These are phyloP conservation scores for Gardenia jasminoides DNA, from an alignment of 257 asterid species.

Conservation along the genomic window DNA sequence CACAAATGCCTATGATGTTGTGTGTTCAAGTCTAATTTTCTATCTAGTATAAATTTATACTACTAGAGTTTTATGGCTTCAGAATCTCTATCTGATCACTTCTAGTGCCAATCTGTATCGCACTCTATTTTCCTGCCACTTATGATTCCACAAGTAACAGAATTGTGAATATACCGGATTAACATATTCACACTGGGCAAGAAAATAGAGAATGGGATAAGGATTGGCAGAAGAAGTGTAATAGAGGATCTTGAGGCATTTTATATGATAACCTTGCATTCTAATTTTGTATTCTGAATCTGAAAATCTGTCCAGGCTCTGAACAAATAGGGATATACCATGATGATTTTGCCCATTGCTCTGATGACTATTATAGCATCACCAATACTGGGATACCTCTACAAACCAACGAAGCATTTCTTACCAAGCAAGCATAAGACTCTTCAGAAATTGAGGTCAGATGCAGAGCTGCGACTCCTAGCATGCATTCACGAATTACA, in stretches of 20 bases:
- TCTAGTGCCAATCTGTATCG: too few relatives aligned
- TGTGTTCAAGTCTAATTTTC: neutral
- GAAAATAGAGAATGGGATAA: too few relatives aligned
- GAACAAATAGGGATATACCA: slow-evolving; percentile 2
- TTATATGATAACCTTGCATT: neutral
- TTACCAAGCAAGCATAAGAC: slow-evolving; percentile 22
- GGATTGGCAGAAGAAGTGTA: too few relatives aligned
- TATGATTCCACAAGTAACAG: too few relatives aligned
- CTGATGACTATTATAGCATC: slow-evolving; percentile 20
- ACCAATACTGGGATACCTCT: slow-evolving; percentile 22
- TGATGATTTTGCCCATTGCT: slow-evolving; percentile 16
- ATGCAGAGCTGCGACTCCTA: slow-evolving; percentile 24
- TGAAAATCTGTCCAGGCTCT: slow-evolving; percentile 10
- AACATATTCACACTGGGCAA: too few relatives aligned
- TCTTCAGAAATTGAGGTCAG: slow-evolving; percentile 20
- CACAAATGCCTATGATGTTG: neutral
- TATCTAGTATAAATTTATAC: neutral
- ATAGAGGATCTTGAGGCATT: too few relatives aligned
- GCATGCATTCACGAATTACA: slow-evolving; percentile 27
- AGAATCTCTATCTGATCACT: too few relatives aligned
- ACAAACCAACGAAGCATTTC: slow-evolving; percentile 15
- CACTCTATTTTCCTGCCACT: too few relatives aligned
- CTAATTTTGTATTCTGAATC: neutral
- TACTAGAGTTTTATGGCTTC: neutral
- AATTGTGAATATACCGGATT: too few relatives aligned